Percentiles rank a stretch among this genome's conserved stretches.
Evolutionary conservation across 2,329 filamentous ascomycete genomes (phyloP).

Genomic region (Verruconis gallopava): DNA sequence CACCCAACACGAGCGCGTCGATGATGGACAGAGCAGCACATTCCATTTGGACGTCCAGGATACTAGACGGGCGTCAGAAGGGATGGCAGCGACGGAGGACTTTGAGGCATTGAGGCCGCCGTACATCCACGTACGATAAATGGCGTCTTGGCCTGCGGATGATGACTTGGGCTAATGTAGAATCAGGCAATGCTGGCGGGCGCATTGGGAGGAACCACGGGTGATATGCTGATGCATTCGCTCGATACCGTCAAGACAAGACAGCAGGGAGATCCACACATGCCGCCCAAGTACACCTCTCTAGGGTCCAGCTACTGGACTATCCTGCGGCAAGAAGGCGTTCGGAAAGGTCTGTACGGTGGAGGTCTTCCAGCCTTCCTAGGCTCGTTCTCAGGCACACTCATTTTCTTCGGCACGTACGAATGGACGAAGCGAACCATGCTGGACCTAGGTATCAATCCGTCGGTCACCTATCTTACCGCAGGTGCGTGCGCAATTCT

Average conservation of each 20-base stretch:
- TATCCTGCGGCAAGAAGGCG: conserved; percentile 83
- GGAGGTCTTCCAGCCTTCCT: conserved; percentile 85
- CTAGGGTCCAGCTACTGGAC: conserved; percentile 84
- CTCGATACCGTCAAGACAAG: conserved; percentile 97
- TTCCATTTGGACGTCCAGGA: conserved; percentile 5
- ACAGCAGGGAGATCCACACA: conserved; percentile 88
- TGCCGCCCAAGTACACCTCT: conserved; percentile 85
- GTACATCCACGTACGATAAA: conserved; percentile 32
- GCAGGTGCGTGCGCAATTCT: conserved; percentile 46
- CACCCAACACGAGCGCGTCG: not conserved
- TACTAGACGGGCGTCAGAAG: conserved; percentile 7
- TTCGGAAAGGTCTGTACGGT: conserved; percentile 75
- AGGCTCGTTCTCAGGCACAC: conserved; percentile 85
- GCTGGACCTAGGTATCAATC: conserved; percentile 70
- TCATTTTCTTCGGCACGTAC: conserved; percentile 93
- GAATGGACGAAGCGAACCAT: conserved; percentile 87
- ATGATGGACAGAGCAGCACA: conserved; percentile 1
- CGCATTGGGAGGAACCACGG: conserved; percentile 80
- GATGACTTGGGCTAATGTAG: conserved; percentile 2
- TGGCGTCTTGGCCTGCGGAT: not conserved
- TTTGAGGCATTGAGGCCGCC: conserved; percentile 33
- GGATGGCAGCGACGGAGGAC: conserved; percentile 17
- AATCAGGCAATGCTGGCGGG: conserved; percentile 84
- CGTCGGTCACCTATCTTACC: conserved; percentile 72
- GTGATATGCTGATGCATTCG: conserved; percentile 97